Evolutionary conservation across 257 asterid species (phyloP), one percentile per base, ranked within the genome.

Genomic region (Rehmannia glutinosa): DNA sequence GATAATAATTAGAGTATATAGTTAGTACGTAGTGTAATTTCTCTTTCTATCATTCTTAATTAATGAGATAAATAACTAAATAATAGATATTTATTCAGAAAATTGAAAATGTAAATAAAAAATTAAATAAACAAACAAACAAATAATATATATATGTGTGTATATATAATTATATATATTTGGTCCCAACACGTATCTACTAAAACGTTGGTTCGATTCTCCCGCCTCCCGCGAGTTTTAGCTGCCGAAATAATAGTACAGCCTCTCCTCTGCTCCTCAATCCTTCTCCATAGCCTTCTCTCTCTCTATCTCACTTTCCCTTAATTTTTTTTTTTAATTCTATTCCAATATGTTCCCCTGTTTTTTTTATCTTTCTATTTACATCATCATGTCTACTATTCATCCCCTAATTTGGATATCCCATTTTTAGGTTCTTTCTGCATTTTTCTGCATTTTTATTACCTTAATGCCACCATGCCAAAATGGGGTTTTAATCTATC

Each of bases 221-320:
- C 84, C 82, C 85, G 91, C 87, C 86, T 83, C 84, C 82, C 85
- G 91, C 87, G 83, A 82, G 87, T 77, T 82, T 79, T 73, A 77
- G 75, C 86, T 27, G 84, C 87, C 92, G 87, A 83, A 85, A 79
- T 85, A 71, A 67, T 69, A 75, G 88, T 78, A 21, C 68, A 47
- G 75, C 82, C 86, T 46, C 75, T 75, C 47, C 58, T 73, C 77
- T 73, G 60, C 70, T 45, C 57, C 73, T 27, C 78, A 16, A 47
- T 64, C 78, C 62, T 62, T 54, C 71, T 56, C 78, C 74, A 36
- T 47, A 64, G 63, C 74, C 86, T 36, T 24, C 56, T 55, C 56
- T 36, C 20, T 17, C 75, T 69, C 73, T 20, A 5, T 43, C 41
- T 49, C 55, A 8, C 1, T 7, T 27, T 58, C 38, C 32, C 56